Conservation (phyloP, 2,329 filamentous ascomycete genomes). For the Aurifilum marmelostoma region DNA sequence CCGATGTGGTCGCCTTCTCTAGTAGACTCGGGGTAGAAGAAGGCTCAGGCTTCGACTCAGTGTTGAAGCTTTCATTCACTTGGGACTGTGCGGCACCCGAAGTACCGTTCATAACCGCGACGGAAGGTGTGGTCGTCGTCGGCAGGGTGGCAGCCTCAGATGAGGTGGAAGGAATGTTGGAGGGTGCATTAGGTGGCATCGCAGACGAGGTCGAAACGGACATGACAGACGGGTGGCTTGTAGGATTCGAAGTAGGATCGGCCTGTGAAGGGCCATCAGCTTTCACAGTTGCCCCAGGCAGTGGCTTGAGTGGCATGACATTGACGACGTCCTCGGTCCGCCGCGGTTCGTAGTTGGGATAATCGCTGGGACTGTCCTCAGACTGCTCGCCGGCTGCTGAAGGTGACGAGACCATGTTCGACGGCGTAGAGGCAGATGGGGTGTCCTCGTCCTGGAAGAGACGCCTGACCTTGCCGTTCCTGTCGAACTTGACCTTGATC, state of each 20-base stretch:
- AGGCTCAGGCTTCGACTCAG: conserved; percentile 14
- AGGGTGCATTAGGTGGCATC: background rate
- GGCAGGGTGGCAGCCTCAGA: background rate
- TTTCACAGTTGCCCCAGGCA: background rate
- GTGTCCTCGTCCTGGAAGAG: conserved; percentile 39
- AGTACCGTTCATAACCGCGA: background rate
- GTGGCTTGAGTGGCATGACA: conserved; percentile 23
- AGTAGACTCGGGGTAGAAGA: background rate
- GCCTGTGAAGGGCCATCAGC: background rate
- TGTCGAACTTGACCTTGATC: conserved; percentile 48
- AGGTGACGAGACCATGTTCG: conserved; percentile 23
- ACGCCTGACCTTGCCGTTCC: conserved; percentile 40
- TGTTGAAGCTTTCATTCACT: background rate
- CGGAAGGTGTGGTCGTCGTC: background rate
- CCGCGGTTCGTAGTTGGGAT: conserved; percentile 23
- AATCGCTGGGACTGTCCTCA: conserved; percentile 23
- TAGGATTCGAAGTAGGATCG: background rate
- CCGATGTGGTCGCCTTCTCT: conserved; percentile 28
- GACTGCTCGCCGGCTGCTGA: conserved; percentile 16
- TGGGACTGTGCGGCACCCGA: conserved; percentile 8
- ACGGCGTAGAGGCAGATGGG: conserved; percentile 29
- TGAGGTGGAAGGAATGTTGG: background rate
- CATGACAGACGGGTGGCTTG: background rate
- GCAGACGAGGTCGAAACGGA: background rate
- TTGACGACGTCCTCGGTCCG: conserved; percentile 28